Evolutionary conservation across 192 early-diverging fungal species (phyloP).

Genomic region (Coemansia sp.): DNA sequence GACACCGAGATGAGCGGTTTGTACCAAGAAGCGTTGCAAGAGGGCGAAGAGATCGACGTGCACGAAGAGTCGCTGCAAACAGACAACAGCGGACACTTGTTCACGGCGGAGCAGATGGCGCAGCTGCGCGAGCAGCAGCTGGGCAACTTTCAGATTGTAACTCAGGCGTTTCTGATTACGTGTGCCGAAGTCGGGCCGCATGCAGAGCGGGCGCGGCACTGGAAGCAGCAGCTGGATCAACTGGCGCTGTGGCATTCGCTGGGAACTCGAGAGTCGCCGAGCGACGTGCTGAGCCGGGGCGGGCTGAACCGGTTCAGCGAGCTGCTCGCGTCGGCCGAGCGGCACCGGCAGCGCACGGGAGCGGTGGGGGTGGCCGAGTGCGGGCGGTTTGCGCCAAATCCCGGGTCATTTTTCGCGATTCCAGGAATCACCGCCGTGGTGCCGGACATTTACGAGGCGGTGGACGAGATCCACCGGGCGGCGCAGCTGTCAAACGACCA

Average conservation of each 20-base stretch:
- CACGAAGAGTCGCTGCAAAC: constrained; percentile 42
- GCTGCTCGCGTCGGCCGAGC: constrained; percentile 35
- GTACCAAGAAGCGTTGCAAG: constrained; percentile 54
- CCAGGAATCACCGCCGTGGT: constrained; percentile 46
- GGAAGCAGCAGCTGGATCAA: constrained; percentile 54
- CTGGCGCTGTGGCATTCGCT: constrained; percentile 47
- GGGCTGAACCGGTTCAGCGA: constrained; percentile 30
- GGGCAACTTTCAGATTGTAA: constrained; percentile 56
- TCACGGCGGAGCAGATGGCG: constrained; percentile 49
- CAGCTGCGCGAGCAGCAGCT: constrained; percentile 53
- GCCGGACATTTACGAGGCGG: constrained; percentile 50
- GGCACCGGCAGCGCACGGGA: constrained; percentile 10
- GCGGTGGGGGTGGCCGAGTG: constrained; percentile 25
- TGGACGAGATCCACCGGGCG: constrained; percentile 50
- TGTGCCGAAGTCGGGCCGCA: constrained; percentile 40
- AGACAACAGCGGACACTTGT: constrained; percentile 43
- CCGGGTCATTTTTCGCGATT: constrained; percentile 48
- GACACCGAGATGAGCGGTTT: constrained; percentile 50
- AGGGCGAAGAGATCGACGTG: constrained; percentile 50
- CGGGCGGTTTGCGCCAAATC: constrained; percentile 46
- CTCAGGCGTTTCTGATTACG: constrained; percentile 51
- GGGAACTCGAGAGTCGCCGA: constrained; percentile 41
- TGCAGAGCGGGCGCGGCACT: constrained; percentile 34
- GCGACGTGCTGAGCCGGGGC: constrained; percentile 31
- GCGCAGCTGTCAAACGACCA: constrained; percentile 27